A percentile compares a stretch with the other conserved stretches of the same genome.
phyloP scores from a whole-genome alignment of 495 filamentous ascomycete genomes.

The Parathielavia appendiculata region DNA sequence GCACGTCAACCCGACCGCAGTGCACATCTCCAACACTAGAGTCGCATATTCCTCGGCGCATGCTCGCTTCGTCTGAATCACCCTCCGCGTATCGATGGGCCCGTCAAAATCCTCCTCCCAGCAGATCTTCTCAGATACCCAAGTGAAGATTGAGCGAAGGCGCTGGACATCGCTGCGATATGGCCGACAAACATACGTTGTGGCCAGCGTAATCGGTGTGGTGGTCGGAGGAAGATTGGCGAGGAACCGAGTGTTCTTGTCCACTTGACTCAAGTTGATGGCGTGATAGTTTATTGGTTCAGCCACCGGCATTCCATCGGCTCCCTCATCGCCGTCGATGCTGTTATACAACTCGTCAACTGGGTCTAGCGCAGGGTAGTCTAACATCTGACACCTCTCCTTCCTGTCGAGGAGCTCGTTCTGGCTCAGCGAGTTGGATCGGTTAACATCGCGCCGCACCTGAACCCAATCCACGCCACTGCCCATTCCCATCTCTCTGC shows the following conservation, averaged over 20 bases:
- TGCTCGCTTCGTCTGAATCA: slow-evolving; percentile 77
- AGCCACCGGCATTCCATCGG: slow-evolving; percentile 74
- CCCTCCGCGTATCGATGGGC: slow-evolving; percentile 69
- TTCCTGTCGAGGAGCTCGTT: slow-evolving; percentile 80
- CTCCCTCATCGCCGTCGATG: slow-evolving; percentile 86
- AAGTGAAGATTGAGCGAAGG: slow-evolving; percentile 89
- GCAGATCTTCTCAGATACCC: slow-evolving; percentile 90
- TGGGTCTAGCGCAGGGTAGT: slow-evolving; percentile 78
- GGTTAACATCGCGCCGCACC: slow-evolving; percentile 89
- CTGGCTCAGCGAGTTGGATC: slow-evolving; percentile 83
- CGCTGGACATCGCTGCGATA: slow-evolving; percentile 93
- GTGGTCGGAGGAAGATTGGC: slow-evolving; percentile 84
- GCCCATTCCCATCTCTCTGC: slow-evolving; percentile 63
- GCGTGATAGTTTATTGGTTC: slow-evolving; percentile 76
- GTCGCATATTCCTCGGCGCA: slow-evolving; percentile 88
- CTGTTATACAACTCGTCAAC: slow-evolving; percentile 81
- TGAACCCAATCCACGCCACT: slow-evolving; percentile 85
- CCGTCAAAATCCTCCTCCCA: slow-evolving; percentile 92
- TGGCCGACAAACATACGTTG: slow-evolving; percentile 88
- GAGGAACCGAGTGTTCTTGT: slow-evolving; percentile 92
- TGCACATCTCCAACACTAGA: slow-evolving; percentile 89
- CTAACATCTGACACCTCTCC: slow-evolving; percentile 94
- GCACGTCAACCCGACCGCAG: slow-evolving; percentile 77
- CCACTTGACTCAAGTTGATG: slow-evolving; percentile 77
- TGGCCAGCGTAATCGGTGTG: slow-evolving; percentile 76